Conservation (phyloP, 768 basidiomycete genomes). For the Cystofilobasidium bisporidii region DNA sequence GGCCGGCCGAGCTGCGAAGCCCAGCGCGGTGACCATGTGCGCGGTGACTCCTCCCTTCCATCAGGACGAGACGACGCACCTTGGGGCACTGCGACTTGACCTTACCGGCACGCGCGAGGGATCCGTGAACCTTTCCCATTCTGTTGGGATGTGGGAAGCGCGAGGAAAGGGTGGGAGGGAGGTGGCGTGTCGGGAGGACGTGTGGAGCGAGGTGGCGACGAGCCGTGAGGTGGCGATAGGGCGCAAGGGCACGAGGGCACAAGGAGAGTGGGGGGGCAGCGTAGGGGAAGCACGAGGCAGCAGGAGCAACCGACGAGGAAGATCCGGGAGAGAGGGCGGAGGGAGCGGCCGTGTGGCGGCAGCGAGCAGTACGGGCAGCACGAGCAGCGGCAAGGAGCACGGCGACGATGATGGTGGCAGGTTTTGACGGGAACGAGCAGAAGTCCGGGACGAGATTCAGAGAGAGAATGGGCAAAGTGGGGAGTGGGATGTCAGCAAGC, state of each 20-base stretch:
- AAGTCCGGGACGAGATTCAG: neutral
- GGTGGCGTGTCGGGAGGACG: neutral
- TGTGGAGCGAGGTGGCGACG: neutral
- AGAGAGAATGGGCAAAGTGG: neutral
- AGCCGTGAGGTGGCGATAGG: neutral
- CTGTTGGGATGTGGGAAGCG: neutral
- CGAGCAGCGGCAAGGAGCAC: neutral
- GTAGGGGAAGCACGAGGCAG: no score
- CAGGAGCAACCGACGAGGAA: no score
- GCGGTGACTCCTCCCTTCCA: no score
- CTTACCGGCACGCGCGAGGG: constrained; percentile 98
- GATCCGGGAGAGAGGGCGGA: no score
- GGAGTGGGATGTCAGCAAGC: neutral
- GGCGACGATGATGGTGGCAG: neutral
- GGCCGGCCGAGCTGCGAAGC: no score
- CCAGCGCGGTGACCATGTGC: no score
- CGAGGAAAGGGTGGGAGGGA: neutral
- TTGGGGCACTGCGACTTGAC: constrained; percentile 68
- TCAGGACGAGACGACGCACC: constrained; percentile 9
- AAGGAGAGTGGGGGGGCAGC: no score
- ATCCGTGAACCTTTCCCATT: constrained; percentile 62
- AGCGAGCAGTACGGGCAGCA: neutral
- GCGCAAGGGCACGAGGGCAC: no score
- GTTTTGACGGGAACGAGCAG: neutral
- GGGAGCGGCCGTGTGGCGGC: no score